Evolutionary conservation across 495 filamentous ascomycete genomes (phyloP), one percentile per base, ranked within the genome.

Genomic region (Hypoxylon crocopeplum): DNA sequence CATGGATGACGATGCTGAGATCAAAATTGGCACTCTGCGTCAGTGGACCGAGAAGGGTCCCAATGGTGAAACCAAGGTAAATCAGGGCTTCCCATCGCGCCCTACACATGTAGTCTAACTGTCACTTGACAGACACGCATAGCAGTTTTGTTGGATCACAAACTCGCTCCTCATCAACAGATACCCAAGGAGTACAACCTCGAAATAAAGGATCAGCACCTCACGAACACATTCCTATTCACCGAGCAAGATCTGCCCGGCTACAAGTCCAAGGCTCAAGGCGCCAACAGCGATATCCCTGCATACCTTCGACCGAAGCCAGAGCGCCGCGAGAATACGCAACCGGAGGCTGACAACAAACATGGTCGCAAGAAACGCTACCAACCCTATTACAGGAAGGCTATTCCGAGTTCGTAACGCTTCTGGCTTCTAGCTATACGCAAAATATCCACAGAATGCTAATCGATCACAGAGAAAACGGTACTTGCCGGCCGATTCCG

Each of bases 241-340:
- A 89, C 88, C 12, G 93, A 98, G 72, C 92, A 94, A 70, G 89
- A 98, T 68, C 80, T 95, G 17, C 88, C 92, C 1, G 90, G 89
- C 21, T 92, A 86, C 66, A 85, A 86, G 53, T 80, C 80, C 12
- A 86, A 82, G 67, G 77, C 54, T 74, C 69, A 81, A 75, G 64
- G 75, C 70, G 60, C 75, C 71, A 63, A 81, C 77, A 42, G 75
- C 51, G 79, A 79, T 49, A 80, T 82, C 49, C 82, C 79, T 27
- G 68, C 74, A 10, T 74, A 80, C 52, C 72, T 83, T 21, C 66
- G 80, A 22, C 71, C 76, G 25, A 74, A 78, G 56, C 48, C 63
- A 36, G 62, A 65, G 50, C 53, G 61, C 7, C 48, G 22, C 37
- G 29, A 72, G 44, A 56, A 78, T 48, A 67, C 69, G 48, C 57